Evolutionary conservation across 148 eudicot genomes (phyloP), one percentile per base, ranked within the genome.

Genomic region (Rhododendron simsii): DNA sequence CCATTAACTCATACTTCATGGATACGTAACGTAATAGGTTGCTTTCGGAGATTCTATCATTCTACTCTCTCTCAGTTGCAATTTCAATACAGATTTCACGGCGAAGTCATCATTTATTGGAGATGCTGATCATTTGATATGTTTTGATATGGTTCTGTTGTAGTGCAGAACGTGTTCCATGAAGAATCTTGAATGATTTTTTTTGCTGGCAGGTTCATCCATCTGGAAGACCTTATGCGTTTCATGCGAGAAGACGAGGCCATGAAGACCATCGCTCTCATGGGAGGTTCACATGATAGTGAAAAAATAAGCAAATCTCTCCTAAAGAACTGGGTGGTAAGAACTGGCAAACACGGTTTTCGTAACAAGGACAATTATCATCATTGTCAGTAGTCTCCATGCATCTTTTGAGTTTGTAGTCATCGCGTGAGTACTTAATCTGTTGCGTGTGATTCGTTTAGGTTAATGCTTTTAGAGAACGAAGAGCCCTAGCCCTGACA

Each of bases 271-370:
- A 81, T 94, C 87, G 85, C 84, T 84, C 83, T 92, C 5, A 84
- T 96, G 61, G 98, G 91, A 85, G 96, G 94, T 85, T 92, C 92
- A 47, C 30, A 88, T 7, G 96, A 94, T 81, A 80, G 85, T 26
- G 93, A 89, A 81, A 92, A 87, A 79, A 93, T 96, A 18, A 92
- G 94, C 89, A 96, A 93, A 77, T 73, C 91, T 18, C 90, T 92
- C 26, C 87, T 92, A 39, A 96, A 94, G 90, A 93, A 89, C 71
- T 96, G 98, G 98, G 98, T 96, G 95, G 98, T 95, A 94, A 80
- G 88, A 81, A 45, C 74, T 67, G 14, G 74, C 28, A 2, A 61
- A 21, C 28, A 23, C 11, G 35, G 21, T 79, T 14, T 26, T 20
- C 12, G 26, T 77, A 77, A 18, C 28, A 77, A 77, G 50, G 80